Evolutionary conservation across 148 eudicot species (phyloP), one percentile per base, ranked within the genome.

Genomic region (Rhododendron henanense): DNA sequence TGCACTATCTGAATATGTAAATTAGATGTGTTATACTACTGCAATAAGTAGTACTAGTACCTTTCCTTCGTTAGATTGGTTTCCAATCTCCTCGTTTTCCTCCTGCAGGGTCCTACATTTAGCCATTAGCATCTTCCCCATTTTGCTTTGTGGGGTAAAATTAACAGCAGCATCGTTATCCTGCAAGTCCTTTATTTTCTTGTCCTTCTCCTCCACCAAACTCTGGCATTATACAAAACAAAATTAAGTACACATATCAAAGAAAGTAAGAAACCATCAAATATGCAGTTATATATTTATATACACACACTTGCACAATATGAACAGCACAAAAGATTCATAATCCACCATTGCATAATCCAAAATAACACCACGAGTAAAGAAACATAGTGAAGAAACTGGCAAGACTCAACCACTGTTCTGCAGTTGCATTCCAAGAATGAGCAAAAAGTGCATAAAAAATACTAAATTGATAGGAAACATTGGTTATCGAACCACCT

Each of bases 11-110:
- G 19, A 71, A 47, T 41, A 57, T 18, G 57, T 4, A 33, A 84
- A 59, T 28, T 39, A 69, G 41, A 84, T 28, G 59, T 76, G 73
- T 65, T 37, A 57, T 47, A 28, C 79, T 85, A 55, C 84, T 45
- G 23, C 21, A 51, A 47, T 51, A 44, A 28, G 11, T 47, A 84
- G 48, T 92, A 97, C 99, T 47, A 84, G 48, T 92, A 97, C 99
- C 99, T 95, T 97, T 86, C 99, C 99, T 87, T 97, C 99, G 77
- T 95, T 95, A 80, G 98, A 97, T 91, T 94, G 98, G 87, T 94
- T 94, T 67, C 99, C 99, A 53, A 97, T 97, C 91, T 97, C 99
- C 90, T 95, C 99, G 89, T 97, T 97, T 94, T 97, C 99, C 90
- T 94, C 96, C 85, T 93, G 98, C 88, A 97, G 89, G 77, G 96